Evolutionary conservation across 2,329 filamentous ascomycete species (phyloP).

Genomic region (Ophiostoma australiae): DNA sequence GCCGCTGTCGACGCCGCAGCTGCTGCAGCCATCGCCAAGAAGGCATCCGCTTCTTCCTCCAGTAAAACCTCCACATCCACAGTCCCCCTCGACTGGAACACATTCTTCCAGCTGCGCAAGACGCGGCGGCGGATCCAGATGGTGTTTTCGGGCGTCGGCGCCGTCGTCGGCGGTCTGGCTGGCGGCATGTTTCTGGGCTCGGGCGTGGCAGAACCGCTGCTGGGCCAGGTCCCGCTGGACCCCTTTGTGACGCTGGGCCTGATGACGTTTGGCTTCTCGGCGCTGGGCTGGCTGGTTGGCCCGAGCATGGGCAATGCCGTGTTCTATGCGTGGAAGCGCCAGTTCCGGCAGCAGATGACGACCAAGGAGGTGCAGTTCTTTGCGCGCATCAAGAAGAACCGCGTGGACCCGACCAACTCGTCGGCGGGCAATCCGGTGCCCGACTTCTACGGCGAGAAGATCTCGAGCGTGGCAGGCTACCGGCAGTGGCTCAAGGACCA

Average conservation of each 20-base stretch:
- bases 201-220: slow-evolving; percentile 65
- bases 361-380: slow-evolving; percentile 93
- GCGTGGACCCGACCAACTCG: slow-evolving; percentile 84
- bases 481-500: slow-evolving; percentile 97
- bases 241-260: slow-evolving; percentile 80
- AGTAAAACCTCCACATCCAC: slow-evolving; percentile 13
- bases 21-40: slow-evolving; percentile 22
- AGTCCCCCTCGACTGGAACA: slow-evolving; percentile 71
- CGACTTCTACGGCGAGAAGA: slow-evolving; percentile 98
- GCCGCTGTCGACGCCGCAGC: slow-evolving; percentile 28
- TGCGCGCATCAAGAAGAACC: slow-evolving; percentile 80
- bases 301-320: slow-evolving; percentile 74
- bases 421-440: slow-evolving; percentile 90
- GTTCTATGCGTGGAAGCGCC: slow-evolving; percentile 71
- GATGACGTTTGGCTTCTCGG: slow-evolving; percentile 69
- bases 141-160: slow-evolving; percentile 64
- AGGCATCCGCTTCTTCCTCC: slow-evolving; percentile 16
- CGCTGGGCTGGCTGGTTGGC: slow-evolving; percentile 82
- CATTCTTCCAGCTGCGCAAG: slow-evolving; percentile 85
- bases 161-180: slow-evolving; percentile 55
- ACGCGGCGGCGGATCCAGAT: slow-evolving; percentile 80
- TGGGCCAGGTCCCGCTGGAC: slow-evolving; percentile 73
- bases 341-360: slow-evolving; percentile 66
- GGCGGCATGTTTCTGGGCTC: slow-evolving; percentile 64
- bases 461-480: slow-evolving; percentile 86